Evolutionary conservation across 2,329 filamentous ascomycete species (phyloP), one percentile per base, ranked within the genome.

Genomic region (Chrysoporthe puriensis): DNA sequence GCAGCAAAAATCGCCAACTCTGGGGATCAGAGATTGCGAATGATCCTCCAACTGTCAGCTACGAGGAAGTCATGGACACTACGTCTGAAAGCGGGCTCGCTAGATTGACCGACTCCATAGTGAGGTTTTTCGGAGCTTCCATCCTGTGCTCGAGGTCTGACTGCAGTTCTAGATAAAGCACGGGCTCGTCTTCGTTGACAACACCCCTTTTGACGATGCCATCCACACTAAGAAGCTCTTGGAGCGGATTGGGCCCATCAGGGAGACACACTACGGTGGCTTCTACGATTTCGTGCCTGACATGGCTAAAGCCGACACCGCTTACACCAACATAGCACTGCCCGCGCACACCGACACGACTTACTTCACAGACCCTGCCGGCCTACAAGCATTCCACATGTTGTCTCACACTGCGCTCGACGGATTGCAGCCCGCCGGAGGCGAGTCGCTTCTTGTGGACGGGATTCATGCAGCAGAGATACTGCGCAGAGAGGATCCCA

Each of bases 331-430:
- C 73, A 84, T 96, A 62, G 89, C 90, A 1, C 86, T 99, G 2
- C 88, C 89, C 26, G 90, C 92, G 0, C 96, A 99, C 78, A 98
- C 95, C 1, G 96, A 99, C 79, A 98, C 88, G 7, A 97, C 95
- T 0, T 98, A 99, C 79, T 98, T 98, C 80, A 94, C 89, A 32
- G 95, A 98, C 71, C 95, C 96, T 0, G 90, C 92, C 2, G 93
- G 95, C 11, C 85, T 99, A 44, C 96, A 99, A 77, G 89, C 96
- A 36, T 96, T 99, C 78, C 96, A 99, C 76, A 83, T 97, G 59
- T 86, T 98, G 40, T 96, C 92, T 0, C 93, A 96, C 77, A 90
- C 89, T 8, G 74, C 74, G n/a, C 70, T 68, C 18, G 66, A 70
- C n/a, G 69, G 77, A 1, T 74, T 69, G 1, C 54, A 42, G 43